These are phyloP conservation scores for Posidonia australis DNA, from an alignment of 106 monocot species.

Conservation along the genomic window DNA sequence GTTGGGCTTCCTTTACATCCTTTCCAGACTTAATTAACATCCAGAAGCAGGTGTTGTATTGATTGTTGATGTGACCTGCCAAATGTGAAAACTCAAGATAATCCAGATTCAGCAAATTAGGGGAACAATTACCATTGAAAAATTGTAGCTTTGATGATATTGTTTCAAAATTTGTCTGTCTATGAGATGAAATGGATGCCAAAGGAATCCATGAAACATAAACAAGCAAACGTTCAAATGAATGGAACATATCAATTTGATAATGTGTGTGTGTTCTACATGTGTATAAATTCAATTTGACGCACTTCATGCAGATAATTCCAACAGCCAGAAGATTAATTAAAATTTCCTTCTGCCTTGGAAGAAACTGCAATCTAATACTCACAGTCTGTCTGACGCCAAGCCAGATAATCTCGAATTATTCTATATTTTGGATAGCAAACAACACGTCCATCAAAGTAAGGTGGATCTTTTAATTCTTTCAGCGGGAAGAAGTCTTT, in stretches of 20 bases:
- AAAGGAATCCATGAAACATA: too few species aligned
- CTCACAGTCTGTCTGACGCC: slow-evolving; percentile 97
- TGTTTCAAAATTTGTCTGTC: not conserved
- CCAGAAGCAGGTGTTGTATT: slow-evolving; percentile 96
- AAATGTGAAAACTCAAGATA: not conserved
- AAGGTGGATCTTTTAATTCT: slow-evolving; percentile 56
- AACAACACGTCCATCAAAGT: slow-evolving; percentile 74
- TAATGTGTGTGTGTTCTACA: not conserved
- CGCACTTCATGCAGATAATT: not conserved
- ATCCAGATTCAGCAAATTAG: not conserved
- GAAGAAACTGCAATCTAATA: not conserved
- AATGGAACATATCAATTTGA: not conserved
- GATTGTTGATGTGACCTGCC: slow-evolving; percentile 93
- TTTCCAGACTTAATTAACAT: slow-evolving; percentile 87
- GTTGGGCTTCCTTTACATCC: slow-evolving; percentile 58
- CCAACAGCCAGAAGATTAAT: not conserved
- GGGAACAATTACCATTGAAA: not conserved
- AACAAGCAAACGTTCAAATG: not conserved
- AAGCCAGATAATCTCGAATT: slow-evolving; percentile 70
- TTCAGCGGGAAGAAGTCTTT: slow-evolving; percentile 75
- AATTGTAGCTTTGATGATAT: not conserved
- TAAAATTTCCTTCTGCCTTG: not conserved
- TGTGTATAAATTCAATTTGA: too few species aligned
- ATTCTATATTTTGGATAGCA: slow-evolving; percentile 70
- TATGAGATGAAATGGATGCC: too few species aligned